Conservation (phyloP, 2,329 filamentous ascomycete species). For the Tetracladium maxilliforme region DNA sequence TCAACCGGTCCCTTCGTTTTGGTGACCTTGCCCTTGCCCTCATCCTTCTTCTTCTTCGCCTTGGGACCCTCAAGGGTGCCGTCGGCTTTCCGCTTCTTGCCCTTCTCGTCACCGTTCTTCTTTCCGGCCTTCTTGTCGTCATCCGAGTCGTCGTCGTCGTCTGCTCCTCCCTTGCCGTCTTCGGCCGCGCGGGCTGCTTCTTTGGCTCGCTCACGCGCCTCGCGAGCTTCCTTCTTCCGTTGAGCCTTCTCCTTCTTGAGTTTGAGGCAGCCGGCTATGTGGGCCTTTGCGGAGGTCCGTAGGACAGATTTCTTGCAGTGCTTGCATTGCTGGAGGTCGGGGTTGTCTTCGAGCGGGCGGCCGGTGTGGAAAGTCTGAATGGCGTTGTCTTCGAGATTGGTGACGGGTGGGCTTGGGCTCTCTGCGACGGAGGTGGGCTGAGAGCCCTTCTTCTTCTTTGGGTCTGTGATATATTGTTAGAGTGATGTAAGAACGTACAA, state of each 20-base stretch:
- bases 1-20: conserved; percentile 77
- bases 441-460: conserved; percentile 35
- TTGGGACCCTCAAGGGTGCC: conserved; percentile 66
- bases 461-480: conserved; percentile 19
- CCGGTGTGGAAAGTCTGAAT: conserved; percentile 71
- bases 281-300: conserved; percentile 57
- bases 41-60: conserved; percentile 90
- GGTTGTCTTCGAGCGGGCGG: conserved; percentile 63
- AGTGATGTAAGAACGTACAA: not conserved
- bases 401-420: conserved; percentile 41
- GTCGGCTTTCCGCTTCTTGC: conserved; percentile 69
- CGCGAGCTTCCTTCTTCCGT: conserved; percentile 17
- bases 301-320: conserved; percentile 86
- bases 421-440: conserved; percentile 22
- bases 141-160: conserved; percentile 4
- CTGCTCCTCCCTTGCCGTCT: conserved; percentile 14
- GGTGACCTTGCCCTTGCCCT: conserved; percentile 66
- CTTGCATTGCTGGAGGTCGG: conserved; percentile 76
- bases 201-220: conserved; percentile 21
- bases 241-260: conserved; percentile 26
- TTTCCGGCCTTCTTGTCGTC: conserved; percentile 35
- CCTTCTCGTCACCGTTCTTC: conserved; percentile 47
- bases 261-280: conserved; percentile 72
- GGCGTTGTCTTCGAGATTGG: conserved; percentile 60
- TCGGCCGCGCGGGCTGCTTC: too few species aligned